Percentiles rank a stretch among this genome's conserved stretches.
These are phyloP conservation scores for Kwoniella dejecticola DNA, from an alignment of 768 basidiomycete genomes.

Conservation along the genomic window DNA sequence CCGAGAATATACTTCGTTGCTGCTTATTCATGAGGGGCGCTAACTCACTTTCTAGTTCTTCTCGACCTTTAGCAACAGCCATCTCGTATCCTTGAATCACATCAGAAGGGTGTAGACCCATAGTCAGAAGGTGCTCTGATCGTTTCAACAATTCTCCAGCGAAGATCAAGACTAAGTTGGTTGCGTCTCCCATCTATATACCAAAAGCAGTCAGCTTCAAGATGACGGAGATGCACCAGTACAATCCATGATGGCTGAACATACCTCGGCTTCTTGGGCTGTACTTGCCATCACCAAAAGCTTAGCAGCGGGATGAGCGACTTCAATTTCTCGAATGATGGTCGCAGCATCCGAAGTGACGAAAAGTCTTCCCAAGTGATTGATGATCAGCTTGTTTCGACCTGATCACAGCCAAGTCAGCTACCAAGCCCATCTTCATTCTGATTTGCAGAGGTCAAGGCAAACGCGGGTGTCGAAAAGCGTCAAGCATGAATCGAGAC, in stretches of 20 bases:
- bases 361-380: slow-evolving; percentile 91
- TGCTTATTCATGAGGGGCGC: not conserved
- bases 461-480: not conserved
- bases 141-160: slow-evolving; percentile 93
- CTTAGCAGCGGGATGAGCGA: slow-evolving; percentile 97
- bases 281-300: slow-evolving; percentile 98
- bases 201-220: slow-evolving; percentile 12
- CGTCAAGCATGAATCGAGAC: slow-evolving; percentile 45
- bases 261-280: slow-evolving; percentile 89
- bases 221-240: not conserved
- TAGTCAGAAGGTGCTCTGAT: slow-evolving; percentile 85
- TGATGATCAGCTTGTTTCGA: slow-evolving; percentile 95
- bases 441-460: too few species aligned
- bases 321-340: slow-evolving; percentile 95
- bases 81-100: slow-evolving; percentile 94
- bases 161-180: slow-evolving; percentile 91
- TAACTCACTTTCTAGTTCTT: slow-evolving; percentile 84
- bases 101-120: slow-evolving; percentile 97
- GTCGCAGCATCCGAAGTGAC: slow-evolving; percentile 99
- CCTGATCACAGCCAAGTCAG: slow-evolving; percentile 62
- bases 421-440: too few species aligned
- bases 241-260: slow-evolving; percentile 32
- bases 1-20: not conserved
- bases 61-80: slow-evolving; percentile 75
- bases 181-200: slow-evolving; percentile 89